Percentiles rank a stretch among this genome's conserved stretches.
phyloP scores from a whole-genome alignment of 1,139 yeast species.

The Hanseniaspora sp. region DNA sequence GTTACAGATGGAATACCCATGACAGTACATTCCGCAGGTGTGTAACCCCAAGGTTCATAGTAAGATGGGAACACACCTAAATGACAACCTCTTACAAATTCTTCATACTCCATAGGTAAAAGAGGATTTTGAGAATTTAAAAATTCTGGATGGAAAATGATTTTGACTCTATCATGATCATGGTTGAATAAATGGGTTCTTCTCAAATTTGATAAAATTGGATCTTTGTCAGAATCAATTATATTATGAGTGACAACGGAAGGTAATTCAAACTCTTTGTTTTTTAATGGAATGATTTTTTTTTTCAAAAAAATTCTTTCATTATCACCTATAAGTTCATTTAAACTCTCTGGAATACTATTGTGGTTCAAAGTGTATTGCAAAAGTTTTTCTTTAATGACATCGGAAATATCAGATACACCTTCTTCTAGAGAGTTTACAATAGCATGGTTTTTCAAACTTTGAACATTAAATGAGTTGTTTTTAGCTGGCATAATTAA shows the following conservation, averaged over 20 bases:
- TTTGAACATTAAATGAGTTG: slow-evolving; percentile 88
- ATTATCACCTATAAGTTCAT: slow-evolving; percentile 74
- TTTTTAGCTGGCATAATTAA: slow-evolving; percentile 97
- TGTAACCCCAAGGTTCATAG: slow-evolving; percentile 99
- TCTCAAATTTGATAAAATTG: slow-evolving; percentile 83
- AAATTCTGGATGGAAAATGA: slow-evolving; percentile 95
- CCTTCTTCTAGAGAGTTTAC: slow-evolving; percentile 83
- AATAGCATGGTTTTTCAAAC: slow-evolving; percentile 92
- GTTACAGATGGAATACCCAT: slow-evolving; percentile 99
- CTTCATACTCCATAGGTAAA: slow-evolving; percentile 87
- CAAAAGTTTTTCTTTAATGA: slow-evolving; percentile 77
- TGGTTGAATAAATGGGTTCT: slow-evolving; percentile 82
- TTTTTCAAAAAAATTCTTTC: slow-evolving; percentile 85
- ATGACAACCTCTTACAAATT: slow-evolving; percentile 95
- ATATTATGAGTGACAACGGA: slow-evolving; percentile 98
- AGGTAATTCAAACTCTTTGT: slow-evolving; percentile 68
- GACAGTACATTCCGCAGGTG: slow-evolving; percentile 98
- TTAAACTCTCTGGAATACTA: slow-evolving; percentile 47
- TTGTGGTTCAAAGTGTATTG: slow-evolving; percentile 68
- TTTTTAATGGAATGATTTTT: slow-evolving; percentile 83
- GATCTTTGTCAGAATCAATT: slow-evolving; percentile 85
- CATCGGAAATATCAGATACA: slow-evolving; percentile 75
- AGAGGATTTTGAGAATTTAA: slow-evolving; percentile 91
- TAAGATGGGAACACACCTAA: slow-evolving; percentile 97
- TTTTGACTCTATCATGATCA: slow-evolving; percentile 84